Evolutionary conservation across 345 rosid species (phyloP), one percentile per base, ranked within the genome.

Genomic region (Geranium rotundifolium): DNA sequence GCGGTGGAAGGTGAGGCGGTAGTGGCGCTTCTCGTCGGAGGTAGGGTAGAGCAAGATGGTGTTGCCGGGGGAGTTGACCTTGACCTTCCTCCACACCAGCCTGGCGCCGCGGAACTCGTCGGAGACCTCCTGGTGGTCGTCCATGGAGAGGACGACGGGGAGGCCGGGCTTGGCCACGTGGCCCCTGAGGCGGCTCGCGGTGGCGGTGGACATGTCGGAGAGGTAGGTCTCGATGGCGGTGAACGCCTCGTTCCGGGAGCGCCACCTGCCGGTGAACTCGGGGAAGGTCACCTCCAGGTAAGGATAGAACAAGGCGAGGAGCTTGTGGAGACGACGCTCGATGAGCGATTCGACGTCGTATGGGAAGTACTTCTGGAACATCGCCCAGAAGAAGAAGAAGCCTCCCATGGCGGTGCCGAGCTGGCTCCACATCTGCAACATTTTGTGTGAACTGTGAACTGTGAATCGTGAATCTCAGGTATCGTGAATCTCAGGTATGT

Each of bases 151-250:
- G 59, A 81, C 81, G 64, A 84, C 49, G 58, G 65, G 71, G 60
- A 23, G 62, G 80, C 77, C 60, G 29, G 76, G 78, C 67, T 66
- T 77, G 13, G 72, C 75, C 72, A 77, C 76, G 70, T 84, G 83
- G 54, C 84, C 89, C 56, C 74, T 79, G 54, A 81, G 81, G 41
- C 82, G 69, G 59, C 69, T 79, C 10, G 84, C 82, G 61, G 56
- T 57, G 71, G 69, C 74, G 9, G 81, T 69, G 7, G 78, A 69
- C 70, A 79, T 79, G 39, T 60, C 68, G 55, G 81, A 66, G 17
- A 81, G 81, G 67, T 84, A 84, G 29, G 84, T 82, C 76, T 77
- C 84, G 19, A 81, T 80, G 17, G 86, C 86, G n/a, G 75, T 58
- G 19, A 72, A 84, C 60, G 82, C 82, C 58, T 81, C 81, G 58